phyloP scores from a whole-genome alignment of 1,284 basidiomycete species.

The Anthracocystis panici-leucophaei region DNA sequence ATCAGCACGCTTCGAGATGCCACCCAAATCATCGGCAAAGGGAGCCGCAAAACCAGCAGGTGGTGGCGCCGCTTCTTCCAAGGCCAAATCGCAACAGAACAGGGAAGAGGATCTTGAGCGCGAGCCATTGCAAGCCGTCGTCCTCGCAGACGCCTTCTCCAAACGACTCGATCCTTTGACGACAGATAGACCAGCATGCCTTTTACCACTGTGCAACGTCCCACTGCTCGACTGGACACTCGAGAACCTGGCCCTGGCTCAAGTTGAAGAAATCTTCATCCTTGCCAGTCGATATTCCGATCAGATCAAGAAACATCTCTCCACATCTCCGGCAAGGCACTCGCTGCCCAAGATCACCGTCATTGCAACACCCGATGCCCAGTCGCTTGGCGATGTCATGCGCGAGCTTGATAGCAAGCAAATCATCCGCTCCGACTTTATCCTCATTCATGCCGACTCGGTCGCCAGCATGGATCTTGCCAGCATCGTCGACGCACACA shows the following conservation, averaged over 20 bases:
- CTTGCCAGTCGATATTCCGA: slow-evolving; percentile 75
- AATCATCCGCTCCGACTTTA: slow-evolving; percentile 83
- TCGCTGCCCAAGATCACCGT: slow-evolving; percentile 75
- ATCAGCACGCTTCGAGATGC: slow-evolving; percentile 17
- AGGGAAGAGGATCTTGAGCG: slow-evolving; percentile 60
- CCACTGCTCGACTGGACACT: slow-evolving; percentile 95
- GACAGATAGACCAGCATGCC: slow-evolving; percentile 72
- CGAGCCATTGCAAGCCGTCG: slow-evolving; percentile 81
- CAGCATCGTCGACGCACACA: slow-evolving; percentile 87
- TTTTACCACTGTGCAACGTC: slow-evolving; percentile 92
- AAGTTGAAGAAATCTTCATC: slow-evolving; percentile 94
- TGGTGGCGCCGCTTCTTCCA: slow-evolving; percentile 27
- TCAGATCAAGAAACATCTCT: slow-evolving; percentile 75
- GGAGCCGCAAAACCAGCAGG: slow-evolving; percentile 24
- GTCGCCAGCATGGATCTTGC: slow-evolving; percentile 93
- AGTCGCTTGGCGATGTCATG: slow-evolving; percentile 93
- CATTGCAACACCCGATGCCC: slow-evolving; percentile 87
- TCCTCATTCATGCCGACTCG: slow-evolving; percentile 89
- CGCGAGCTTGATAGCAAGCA: slow-evolving; percentile 90
- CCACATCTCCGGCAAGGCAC: slow-evolving; percentile 67
- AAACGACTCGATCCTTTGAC: slow-evolving; percentile 90
- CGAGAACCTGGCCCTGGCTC: slow-evolving; percentile 88
- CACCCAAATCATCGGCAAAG: slow-evolving; percentile 35
- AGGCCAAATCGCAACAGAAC: slow-evolving; percentile 43
- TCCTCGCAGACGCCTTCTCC: slow-evolving; percentile 95